Conservation (phyloP, 805 yeast genomes). For the Wickerhamiella shivajii region DNA sequence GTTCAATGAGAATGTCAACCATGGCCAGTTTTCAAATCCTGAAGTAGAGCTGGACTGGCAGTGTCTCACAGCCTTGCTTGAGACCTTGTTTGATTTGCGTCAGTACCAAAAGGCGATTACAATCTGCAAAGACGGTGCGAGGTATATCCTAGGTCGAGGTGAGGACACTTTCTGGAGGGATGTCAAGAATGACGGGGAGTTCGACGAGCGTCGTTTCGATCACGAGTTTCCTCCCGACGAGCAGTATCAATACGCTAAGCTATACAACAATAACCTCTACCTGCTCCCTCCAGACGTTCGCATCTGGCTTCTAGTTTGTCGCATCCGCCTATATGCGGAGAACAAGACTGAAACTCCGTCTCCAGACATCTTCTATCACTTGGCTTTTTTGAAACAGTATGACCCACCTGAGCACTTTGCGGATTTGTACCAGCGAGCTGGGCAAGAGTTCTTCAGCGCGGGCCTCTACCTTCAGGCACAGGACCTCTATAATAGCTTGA, state of each 20-base stretch:
- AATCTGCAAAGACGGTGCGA: conserved; percentile 32
- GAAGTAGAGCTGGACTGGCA: conserved; percentile 59
- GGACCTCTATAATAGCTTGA: conserved; percentile 43
- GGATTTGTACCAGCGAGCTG: conserved; percentile 69
- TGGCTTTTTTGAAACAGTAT: conserved; percentile 40
- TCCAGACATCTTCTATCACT: conserved; percentile 63
- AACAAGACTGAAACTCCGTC: conserved; percentile 27
- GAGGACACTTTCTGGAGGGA: conserved; percentile 56
- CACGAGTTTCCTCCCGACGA: conserved; percentile 7
- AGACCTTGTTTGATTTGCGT: conserved; percentile 44
- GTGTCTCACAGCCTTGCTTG: conserved; percentile 69
- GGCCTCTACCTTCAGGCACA: conserved; percentile 68
- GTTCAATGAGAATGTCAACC: conserved; percentile 14
- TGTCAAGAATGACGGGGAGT: conserved; percentile 58
- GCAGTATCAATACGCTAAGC: neutral
- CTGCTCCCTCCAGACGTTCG: conserved; percentile 77
- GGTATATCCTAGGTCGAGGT: conserved; percentile 70
- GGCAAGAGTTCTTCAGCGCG: conserved; percentile 50
- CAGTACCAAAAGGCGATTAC: conserved; percentile 10
- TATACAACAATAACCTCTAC: conserved; percentile 21
- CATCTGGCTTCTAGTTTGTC: conserved; percentile 58
- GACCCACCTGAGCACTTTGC: conserved; percentile 41
- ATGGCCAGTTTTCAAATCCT: conserved; percentile 21
- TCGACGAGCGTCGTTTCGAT: conserved; percentile 46
- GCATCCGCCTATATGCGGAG: conserved; percentile 38